Percentiles rank a stretch among this genome's conserved stretches.
Evolutionary conservation across 345 rosid species (phyloP).

Genomic region (Turritis glabra): DNA sequence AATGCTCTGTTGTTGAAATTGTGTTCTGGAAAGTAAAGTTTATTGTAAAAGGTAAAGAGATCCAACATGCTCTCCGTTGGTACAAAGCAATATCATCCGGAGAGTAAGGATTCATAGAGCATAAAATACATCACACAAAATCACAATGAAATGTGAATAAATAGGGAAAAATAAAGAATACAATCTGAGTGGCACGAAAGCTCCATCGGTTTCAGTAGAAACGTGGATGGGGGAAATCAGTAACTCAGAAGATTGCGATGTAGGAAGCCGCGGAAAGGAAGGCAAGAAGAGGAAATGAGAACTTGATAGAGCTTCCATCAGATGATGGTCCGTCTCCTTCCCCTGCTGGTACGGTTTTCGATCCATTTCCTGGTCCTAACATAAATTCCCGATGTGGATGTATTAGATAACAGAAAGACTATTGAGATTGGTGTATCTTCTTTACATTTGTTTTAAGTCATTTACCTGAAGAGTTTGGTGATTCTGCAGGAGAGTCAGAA

Average conservation of each 20-base stretch:
- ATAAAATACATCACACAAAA: constrained; percentile 27
- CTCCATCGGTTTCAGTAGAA: constrained; percentile 22
- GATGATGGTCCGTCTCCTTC: constrained; percentile 55
- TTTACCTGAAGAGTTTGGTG: constrained; percentile 71
- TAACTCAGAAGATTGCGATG: constrained; percentile 42
- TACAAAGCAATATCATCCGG: constrained; percentile 41
- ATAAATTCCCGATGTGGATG: constrained; percentile 2
- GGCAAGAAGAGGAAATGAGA: constrained; percentile 53
- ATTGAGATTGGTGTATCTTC: background rate
- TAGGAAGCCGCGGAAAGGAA: constrained; percentile 59
- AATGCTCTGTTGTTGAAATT: background rate
- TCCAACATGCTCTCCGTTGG: constrained; percentile 42
- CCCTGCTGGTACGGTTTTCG: constrained; percentile 63
- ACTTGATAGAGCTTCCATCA: constrained; percentile 56
- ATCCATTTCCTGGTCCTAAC: constrained; percentile 39
- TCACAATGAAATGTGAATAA: constrained; percentile 25
- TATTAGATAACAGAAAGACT: background rate
- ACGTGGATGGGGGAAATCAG: constrained; percentile 29
- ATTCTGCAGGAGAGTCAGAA: constrained; percentile 59
- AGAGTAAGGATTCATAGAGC: constrained; percentile 1
- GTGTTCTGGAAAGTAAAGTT: constrained; percentile 26
- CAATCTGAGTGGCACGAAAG: constrained; percentile 21
- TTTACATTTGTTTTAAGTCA: background rate
- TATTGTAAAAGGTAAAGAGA: constrained; percentile 50
- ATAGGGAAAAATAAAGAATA: constrained; percentile 39